Conservation (phyloP, 106 monocot genomes). For the Iris macrosiphon region DNA sequence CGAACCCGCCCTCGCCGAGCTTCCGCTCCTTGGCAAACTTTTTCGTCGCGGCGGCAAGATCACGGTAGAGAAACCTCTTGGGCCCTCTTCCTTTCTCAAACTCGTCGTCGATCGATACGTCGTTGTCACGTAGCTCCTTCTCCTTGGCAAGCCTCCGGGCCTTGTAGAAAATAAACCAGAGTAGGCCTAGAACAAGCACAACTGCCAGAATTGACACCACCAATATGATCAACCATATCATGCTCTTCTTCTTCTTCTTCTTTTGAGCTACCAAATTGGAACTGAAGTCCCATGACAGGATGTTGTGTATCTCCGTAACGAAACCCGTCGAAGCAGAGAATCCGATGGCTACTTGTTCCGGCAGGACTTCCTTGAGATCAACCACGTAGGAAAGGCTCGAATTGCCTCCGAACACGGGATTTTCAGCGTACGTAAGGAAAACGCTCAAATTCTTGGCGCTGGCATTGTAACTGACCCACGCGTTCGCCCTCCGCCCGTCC, state of each 20-base stretch:
- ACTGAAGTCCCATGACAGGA: conserved; percentile 55
- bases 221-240: neutral
- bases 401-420: conserved; percentile 7
- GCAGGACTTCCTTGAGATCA: conserved; percentile 17
- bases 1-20: conserved; percentile 29
- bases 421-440: conserved; percentile 23
- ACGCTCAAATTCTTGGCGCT: conserved; percentile 34
- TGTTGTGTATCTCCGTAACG: conserved; percentile 27
- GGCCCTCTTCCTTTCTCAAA: conserved; percentile 19
- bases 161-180: conserved; percentile 8
- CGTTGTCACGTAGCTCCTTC: conserved; percentile 3
- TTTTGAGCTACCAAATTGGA: conserved; percentile 12
- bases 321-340: conserved; percentile 51
- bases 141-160: neutral
- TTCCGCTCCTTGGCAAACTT: conserved; percentile 20
- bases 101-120: conserved; percentile 10
- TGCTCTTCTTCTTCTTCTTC: neutral
- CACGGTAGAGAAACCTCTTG: conserved; percentile 6
- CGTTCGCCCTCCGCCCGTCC: conserved; percentile 25
- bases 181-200: neutral
- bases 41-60: conserved; percentile 14
- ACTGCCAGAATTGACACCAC: neutral
- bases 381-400: conserved; percentile 14
- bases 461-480: conserved; percentile 40
- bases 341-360: conserved; percentile 39